These are phyloP conservation scores for Fomitiporia mediterranea DNA, from an alignment of 1,284 basidiomycete genomes.

Conservation along the genomic window DNA sequence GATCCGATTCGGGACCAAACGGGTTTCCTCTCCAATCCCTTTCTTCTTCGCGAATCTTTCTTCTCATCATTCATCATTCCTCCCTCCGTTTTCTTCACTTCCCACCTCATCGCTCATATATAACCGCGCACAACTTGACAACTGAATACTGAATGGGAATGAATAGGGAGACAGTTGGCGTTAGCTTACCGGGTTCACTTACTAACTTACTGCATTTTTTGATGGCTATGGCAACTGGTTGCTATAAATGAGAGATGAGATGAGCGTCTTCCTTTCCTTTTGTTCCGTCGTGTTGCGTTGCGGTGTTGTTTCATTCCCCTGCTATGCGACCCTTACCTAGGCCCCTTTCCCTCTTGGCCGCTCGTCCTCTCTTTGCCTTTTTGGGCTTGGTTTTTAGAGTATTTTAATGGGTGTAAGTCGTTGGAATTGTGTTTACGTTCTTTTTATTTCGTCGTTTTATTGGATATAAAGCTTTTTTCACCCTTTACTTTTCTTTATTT, in stretches of 20 bases:
- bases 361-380: too few species aligned
- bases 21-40: too few species aligned
- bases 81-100: neutral
- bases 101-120: too few species aligned
- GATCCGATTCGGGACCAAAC: conserved; percentile 4
- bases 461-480: neutral
- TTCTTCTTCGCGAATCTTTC: neutral
- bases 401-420: conserved; percentile 9
- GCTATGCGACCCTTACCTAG: too few species aligned
- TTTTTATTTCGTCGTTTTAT: neutral
- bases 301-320: too few species aligned
- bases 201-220: neutral
- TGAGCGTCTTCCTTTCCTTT: too few species aligned
- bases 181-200: neutral
- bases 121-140: too few species aligned
- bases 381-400: too few species aligned
- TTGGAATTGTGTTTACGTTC: neutral
- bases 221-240: conserved; percentile 22
- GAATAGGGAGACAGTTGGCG: neutral
- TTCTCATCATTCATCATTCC: neutral
- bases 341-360: too few species aligned
- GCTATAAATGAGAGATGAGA: conserved; percentile 15
- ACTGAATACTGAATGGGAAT: too few species aligned
- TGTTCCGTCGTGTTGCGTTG: too few species aligned
- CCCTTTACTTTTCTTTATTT: too few species aligned